Percentiles rank a stretch among this genome's conserved stretches.
Conservation (phyloP, 441 rosid genomes). For the Erodium moschatum region DNA sequence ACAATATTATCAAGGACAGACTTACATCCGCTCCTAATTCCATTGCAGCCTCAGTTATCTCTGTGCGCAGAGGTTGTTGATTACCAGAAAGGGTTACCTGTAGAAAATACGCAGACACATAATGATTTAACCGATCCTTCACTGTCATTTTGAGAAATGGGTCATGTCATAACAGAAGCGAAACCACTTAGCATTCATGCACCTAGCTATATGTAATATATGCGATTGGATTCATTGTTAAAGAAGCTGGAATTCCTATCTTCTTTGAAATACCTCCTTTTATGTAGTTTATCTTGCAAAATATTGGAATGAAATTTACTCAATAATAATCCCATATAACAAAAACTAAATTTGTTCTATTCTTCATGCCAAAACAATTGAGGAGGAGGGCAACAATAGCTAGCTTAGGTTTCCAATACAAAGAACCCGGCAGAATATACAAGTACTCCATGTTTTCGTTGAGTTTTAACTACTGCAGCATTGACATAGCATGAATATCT, state of each 20-base stretch:
- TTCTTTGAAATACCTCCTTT: too few relatives aligned
- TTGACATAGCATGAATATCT: slow-evolving; percentile 7
- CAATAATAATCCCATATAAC: neutral
- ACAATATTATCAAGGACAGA: neutral
- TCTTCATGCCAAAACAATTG: neutral
- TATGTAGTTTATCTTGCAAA: neutral
- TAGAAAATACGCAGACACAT: neutral
- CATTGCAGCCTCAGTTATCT: slow-evolving; percentile 94
- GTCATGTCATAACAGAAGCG: too few relatives aligned
- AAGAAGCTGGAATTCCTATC: neutral
- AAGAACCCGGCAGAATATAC: neutral
- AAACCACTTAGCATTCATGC: neutral
- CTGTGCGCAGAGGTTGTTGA: slow-evolving; percentile 81
- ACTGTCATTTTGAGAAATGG: too few relatives aligned
- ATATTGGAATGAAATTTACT: neutral
- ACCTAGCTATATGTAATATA: neutral
- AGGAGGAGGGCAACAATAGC: too few relatives aligned
- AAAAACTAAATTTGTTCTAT: neutral
- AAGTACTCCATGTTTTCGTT: neutral
- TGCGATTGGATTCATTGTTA: neutral
- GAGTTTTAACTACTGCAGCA: neutral
- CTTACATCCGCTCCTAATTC: slow-evolving; percentile 79
- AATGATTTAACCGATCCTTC: neutral
- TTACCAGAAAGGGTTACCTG: slow-evolving; percentile 81
- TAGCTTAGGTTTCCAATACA: neutral